Percentiles rank a stretch among this genome's conserved stretches.
Conservation (phyloP, 1,284 basidiomycete species). For the Grifola frondosa region DNA sequence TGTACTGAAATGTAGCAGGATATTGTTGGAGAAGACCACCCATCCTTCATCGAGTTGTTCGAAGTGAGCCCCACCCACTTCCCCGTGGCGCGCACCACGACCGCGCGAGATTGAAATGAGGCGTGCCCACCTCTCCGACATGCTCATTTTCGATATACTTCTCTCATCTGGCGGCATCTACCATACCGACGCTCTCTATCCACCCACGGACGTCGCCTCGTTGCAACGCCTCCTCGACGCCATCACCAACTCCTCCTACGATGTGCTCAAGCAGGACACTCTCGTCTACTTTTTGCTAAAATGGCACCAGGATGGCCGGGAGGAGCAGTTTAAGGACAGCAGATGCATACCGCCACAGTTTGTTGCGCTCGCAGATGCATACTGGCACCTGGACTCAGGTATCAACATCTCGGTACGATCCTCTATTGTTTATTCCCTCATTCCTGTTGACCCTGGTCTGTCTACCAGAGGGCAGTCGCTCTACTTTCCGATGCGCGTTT, state of each 20-base stretch:
- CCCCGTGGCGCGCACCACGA: constrained; percentile 48
- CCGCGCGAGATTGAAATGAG: constrained; percentile 58
- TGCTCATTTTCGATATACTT: constrained; percentile 73
- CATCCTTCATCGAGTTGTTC: constrained; percentile 40
- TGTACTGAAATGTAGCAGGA: constrained; percentile 8
- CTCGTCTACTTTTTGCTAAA: constrained; percentile 76
- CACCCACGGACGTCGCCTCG: constrained; percentile 54
- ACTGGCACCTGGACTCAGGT: constrained; percentile 77
- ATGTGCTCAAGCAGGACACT: constrained; percentile 74
- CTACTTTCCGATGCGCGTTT: constrained; percentile 72
- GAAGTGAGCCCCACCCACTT: constrained; percentile 45
- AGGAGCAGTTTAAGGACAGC: constrained; percentile 51
- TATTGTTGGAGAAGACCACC: constrained; percentile 12
- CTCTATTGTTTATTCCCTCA: constrained; percentile 3
- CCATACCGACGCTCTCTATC: constrained; percentile 59
- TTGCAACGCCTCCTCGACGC: constrained; percentile 57
- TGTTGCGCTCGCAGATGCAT: constrained; percentile 68
- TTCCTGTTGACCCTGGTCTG: constrained; percentile 1
- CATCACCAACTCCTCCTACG: constrained; percentile 62
- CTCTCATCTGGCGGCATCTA: constrained; percentile 62
- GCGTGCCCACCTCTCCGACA: constrained; percentile 58
- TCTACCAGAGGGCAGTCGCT: constrained; percentile 58
- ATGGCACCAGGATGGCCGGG: constrained; percentile 66
- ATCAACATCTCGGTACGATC: constrained; percentile 56
- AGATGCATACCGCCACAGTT: constrained; percentile 72